Base-by-base conservation (phyloP, 2,329 filamentous ascomycete species). In the Didymella lethalis region DNA sequence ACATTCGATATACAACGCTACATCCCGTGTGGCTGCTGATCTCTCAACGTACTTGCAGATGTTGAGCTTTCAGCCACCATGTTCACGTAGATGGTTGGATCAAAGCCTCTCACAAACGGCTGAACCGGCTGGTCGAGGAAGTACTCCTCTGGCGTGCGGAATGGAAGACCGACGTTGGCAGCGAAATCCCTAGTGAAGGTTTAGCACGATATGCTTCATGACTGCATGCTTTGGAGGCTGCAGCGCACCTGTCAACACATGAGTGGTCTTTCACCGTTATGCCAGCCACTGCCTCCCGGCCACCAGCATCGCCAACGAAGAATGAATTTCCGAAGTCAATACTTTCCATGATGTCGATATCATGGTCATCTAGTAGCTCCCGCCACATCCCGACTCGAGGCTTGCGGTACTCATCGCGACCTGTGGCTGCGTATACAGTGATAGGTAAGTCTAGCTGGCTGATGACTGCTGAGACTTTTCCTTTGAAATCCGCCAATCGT, bases 351-450 rank as follows among this genome's bases (percentile, higher is more conserved):
- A 81, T 79, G 44, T 84, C 78, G 1, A 85, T 72, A 32, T 79
- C 77, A 57, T 80, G 78, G 64, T 86, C 83, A 26, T 81, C 75
- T 7, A 89, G 72, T 61, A 90, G 78, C 71, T 88, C 84, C 28
- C 83, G 82, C 94, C 95, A 99, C 91, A 98, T 97, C 20, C 93
- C 94, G 1, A 82, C 83, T 38, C 93, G 84, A 4, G 95, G 95
- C 78, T 99, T 99, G 54, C 95, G 86, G 75, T 88, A 97, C 6
- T 86, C 83, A 69, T 98, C 93, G 57, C 89, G 89, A 40, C 81
- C 87, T 0, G 93, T 97, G 2, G 95, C 94, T 7, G 93, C 95
- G 77, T 97, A 97, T 23, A 98, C 75, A 2, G 85, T 88, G 12
- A 91, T 83, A 0, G 94, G 92, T 8, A 98, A 77, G 69, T 93